Evolutionary conservation across 345 rosid species (phyloP), one percentile per base, ranked within the genome.

Genomic region (Salix udensis): DNA sequence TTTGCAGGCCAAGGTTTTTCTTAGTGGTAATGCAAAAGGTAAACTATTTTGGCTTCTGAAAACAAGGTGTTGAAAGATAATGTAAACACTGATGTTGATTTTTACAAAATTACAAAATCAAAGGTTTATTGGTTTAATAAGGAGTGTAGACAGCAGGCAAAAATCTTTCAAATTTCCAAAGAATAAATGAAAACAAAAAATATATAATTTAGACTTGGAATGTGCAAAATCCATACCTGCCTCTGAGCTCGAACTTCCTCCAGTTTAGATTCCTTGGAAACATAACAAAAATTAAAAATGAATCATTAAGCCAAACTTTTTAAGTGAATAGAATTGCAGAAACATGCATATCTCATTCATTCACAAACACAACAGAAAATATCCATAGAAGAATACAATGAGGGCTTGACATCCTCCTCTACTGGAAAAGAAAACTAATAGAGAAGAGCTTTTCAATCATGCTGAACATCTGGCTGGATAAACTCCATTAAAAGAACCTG

Each of bases 241-340:
- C 81, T 89, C 86, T 93, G 98, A 53, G 97, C 87, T 75, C 88
- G 86, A 24, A 95, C 86, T 79, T 90, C 86, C 85, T 92, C 94
- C 80, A 95, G 85, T 81, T 90, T 88, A 3, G 99, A 93, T 86
- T 92, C 97, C 97, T 95, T 81, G 68, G 65, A 42, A 42, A 42
- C 46, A 42, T 40, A 42, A 31, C 34, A 31, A 42, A 42, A 83
- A 55, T 31, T 4, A 34, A 69, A 66, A 65, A 16, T 73, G 37
- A 68, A 66, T 7, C 31, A n/a, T 24, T 26, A 18, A 34, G 10
- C 12, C 46, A 48, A 39, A 23, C 24, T 31, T 55, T 64, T 55
- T 52, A 9, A 61, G 44, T 40, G 16, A 73, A 44, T 42, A 40
- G 23, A 58, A 61, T 42, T 72, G 24, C 61, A 24, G 8, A 46